Evolutionary conservation across 2,329 filamentous ascomycete genomes (phyloP).

Genomic region (Sporothrix globosa): DNA sequence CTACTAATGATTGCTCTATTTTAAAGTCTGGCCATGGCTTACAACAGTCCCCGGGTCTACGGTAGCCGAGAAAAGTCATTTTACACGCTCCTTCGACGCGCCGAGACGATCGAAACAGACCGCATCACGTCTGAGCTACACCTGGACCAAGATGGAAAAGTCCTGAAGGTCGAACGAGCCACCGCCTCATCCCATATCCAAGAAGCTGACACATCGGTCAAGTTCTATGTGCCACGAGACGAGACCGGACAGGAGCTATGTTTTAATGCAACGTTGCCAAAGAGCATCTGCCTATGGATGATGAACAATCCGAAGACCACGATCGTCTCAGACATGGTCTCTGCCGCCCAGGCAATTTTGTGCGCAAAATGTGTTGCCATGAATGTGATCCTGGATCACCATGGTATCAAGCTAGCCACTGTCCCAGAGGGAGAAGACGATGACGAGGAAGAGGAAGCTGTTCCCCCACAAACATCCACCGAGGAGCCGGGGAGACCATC

Average conservation of each 20-base stretch:
- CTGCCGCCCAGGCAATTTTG: not conserved
- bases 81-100: constrained; percentile 37
- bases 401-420: not conserved
- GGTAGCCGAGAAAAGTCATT: constrained; percentile 31
- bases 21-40: constrained; percentile 39
- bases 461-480: not conserved
- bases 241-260: constrained; percentile 40
- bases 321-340: not conserved
- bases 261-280: constrained; percentile 41
- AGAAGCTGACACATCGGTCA: constrained; percentile 35
- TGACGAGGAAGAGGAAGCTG: not conserved
- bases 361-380: constrained; percentile 16
- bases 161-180: not conserved
- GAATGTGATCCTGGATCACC: not conserved
- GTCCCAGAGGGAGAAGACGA: constrained; percentile 1
- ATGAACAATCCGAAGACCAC: constrained; percentile 39
- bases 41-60: constrained; percentile 38
- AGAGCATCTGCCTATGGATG: constrained; percentile 44
- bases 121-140: constrained; percentile 41
- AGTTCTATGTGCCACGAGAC: constrained; percentile 43
- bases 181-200: constrained; percentile 15
- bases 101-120: constrained; percentile 42
- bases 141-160: constrained; percentile 40
- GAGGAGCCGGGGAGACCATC: too few species aligned
- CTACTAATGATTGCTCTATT: not conserved